Evolutionary conservation across 371 early-diverging fungal genomes (phyloP), one percentile per base, ranked within the genome.

Genomic region (Caulochytrium protostelioides): DNA sequence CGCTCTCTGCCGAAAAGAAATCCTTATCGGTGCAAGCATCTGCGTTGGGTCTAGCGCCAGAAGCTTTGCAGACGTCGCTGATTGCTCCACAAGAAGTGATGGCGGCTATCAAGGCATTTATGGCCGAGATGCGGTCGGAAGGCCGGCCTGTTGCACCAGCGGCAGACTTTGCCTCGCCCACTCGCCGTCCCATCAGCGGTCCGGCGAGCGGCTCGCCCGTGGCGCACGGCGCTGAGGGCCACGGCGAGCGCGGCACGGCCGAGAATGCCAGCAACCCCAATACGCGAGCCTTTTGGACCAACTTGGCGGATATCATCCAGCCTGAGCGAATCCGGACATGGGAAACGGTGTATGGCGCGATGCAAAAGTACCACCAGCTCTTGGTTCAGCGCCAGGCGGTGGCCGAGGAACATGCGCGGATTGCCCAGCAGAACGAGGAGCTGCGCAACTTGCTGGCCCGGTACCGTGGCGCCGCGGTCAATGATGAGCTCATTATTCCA

Each of bases 401-500:
- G 10, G 35, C 52, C 4, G 46, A 50, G 32, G 56, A 63, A 14
- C 55, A 57, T 22, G 34, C 41, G 14, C 16, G 38, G 13, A 48
- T 57, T 8, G 28, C 20, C 3, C 37, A 30, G 16, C 64, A 63
- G 28, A 63, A 59, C 31, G 54, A 55, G 12, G 64, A 63, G 42
- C 35, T 63, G 16, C 57, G 54, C 30, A 28, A 27, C 6, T 35
- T 63, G 16, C 37, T 63, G 13, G 37, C 55, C 12, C 52, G 55
- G 44, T 63, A 63, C 38, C 55, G 59, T 55, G 29, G 39, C 16
- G 60, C 64, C 8, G 39, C 49, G n/a, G 49, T 63, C 16, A 63
- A 63, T 32, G 63, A 59, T 10, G 59, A 59, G 35, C 45, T 62
- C n/a, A n/a, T n/a, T n/a, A n/a, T n/a, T n/a, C n/a, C n/a, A n/a